Evolutionary conservation across 305 asterid species (phyloP).

Genomic region (Fraxinus velutina): DNA sequence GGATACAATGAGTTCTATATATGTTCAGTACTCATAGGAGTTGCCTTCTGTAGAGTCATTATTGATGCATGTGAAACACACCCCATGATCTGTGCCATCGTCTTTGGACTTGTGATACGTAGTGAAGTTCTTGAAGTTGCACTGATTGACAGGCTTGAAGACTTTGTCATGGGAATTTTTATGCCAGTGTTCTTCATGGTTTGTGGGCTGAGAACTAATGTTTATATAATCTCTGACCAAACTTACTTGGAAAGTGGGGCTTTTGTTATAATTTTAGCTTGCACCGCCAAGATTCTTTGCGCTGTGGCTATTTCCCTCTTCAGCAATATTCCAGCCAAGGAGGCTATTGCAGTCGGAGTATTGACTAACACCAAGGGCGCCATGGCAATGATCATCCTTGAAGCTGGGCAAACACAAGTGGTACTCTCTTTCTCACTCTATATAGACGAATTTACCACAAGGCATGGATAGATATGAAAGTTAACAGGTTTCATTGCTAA

Average conservation of each 20-base stretch:
- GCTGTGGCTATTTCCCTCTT: slow-evolving; percentile 33
- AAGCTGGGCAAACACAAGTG: slow-evolving; percentile 68
- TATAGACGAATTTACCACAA: neutral
- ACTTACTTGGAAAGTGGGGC: slow-evolving; percentile 22
- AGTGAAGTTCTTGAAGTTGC: slow-evolving; percentile 62
- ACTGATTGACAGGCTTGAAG: slow-evolving; percentile 64
- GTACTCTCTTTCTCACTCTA: slow-evolving; percentile 23
- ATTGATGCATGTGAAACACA: slow-evolving; percentile 74
- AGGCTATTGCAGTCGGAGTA: slow-evolving; percentile 63
- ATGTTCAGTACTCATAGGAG: slow-evolving; percentile 56
- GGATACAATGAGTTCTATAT: slow-evolving; percentile 77
- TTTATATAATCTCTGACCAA: slow-evolving; percentile 18
- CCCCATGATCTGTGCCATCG: slow-evolving; percentile 79
- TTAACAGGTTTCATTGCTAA: neutral
- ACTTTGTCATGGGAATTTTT: slow-evolving; percentile 63
- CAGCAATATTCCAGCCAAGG: slow-evolving; percentile 34
- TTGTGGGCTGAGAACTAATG: slow-evolving; percentile 57
- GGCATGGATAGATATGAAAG: neutral
- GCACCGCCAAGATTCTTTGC: slow-evolving; percentile 47
- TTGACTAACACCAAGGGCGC: slow-evolving; percentile 65
- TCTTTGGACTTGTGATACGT: slow-evolving; percentile 73
- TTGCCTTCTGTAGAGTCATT: slow-evolving; percentile 45
- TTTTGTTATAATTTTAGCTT: slow-evolving; percentile 33
- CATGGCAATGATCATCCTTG: slow-evolving; percentile 69
- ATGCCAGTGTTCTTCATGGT: slow-evolving; percentile 78